Evolutionary conservation across 2,329 filamentous ascomycete genomes (phyloP), one percentile per base, ranked within the genome.

Genomic region (Nigrospora osmanthi): DNA sequence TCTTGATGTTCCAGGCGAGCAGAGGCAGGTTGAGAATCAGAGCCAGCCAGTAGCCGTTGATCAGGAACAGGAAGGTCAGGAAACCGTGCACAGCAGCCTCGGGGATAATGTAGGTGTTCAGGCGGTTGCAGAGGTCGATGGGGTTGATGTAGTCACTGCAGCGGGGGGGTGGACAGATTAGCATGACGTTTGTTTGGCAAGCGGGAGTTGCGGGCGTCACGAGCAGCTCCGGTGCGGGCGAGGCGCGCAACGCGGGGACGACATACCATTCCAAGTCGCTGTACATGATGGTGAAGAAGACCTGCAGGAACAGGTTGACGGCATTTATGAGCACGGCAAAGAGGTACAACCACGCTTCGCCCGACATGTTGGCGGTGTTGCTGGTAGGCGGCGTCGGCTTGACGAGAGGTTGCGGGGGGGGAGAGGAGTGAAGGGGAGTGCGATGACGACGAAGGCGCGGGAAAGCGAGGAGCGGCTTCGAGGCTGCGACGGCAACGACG

Each of bases 221-320:
- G 44, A 17, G 44, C 23, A 23, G 16, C 31, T 36, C 23, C 38
- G 34, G 17, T 33, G 45, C 49, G 43, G 48, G 54, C 57, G 53
- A 58, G 52, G 51, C 57, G 51, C 57, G 54, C 40, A 47, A 43
- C 49, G 49, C 36, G 23, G 41, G 31, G 30, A 35, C 38, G 44
- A 76, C 87, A 62, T 75, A 95, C 90, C 93, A 98, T 85, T 98
- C 93, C 61, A 98, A 73, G 78, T 98, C 93, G 70, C 89, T 95
- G 75, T 97, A 98, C 94, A 98, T 98, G 65, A 98, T 98, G 47
- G 93, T 98, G 76, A 98, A 98, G 80, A 98, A 98, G 60, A 98
- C 93, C 75, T 98, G 94, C 47, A 98, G 80, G 72, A 98, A 98
- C 63, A 98, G 81, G 78, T 98, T 98, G 81, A 98, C 90, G 75